Evolutionary conservation across 2,329 filamentous ascomycete species (phyloP).

Genomic region (Epichloe glyceriae): DNA sequence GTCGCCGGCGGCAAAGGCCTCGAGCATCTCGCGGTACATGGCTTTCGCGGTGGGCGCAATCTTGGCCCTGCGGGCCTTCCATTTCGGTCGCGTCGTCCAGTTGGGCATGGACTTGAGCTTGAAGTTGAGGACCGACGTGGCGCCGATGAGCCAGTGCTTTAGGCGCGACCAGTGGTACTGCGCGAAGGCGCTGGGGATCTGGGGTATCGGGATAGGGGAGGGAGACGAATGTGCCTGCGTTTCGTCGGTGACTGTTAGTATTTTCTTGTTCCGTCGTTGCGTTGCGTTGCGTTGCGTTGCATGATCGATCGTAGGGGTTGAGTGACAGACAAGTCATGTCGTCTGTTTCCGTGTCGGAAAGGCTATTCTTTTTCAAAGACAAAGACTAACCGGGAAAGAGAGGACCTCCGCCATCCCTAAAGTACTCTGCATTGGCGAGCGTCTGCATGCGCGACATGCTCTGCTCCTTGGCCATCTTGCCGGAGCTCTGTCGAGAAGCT

Average conservation of each 20-base stretch:
- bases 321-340: no score
- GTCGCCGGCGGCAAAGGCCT: slow-evolving; percentile 47
- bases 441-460: slow-evolving; percentile 20
- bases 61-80: slow-evolving; percentile 27
- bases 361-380: no score
- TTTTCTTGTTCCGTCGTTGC: not conserved
- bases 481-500: slow-evolving; percentile 10
- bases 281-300: no score
- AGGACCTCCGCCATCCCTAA: slow-evolving; percentile 19
- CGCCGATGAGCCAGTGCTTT: slow-evolving; percentile 23
- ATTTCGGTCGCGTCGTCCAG: slow-evolving; percentile 27
- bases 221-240: slow-evolving; percentile 34
- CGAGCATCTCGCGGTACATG: slow-evolving; percentile 48
- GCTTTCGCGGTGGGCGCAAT: slow-evolving; percentile 41
- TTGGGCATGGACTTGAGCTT: slow-evolving; percentile 33
- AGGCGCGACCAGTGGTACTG: slow-evolving; percentile 25
- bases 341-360: no score
- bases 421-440: slow-evolving; percentile 19
- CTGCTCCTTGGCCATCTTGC: slow-evolving; percentile 15
- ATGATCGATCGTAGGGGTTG: no score
- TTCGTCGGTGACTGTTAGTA: not conserved
- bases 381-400: slow-evolving; percentile 20
- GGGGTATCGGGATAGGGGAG: slow-evolving; percentile 24
- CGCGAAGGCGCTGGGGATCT: slow-evolving; percentile 15
- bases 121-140: slow-evolving; percentile 22